Percentiles rank a stretch among this genome's conserved stretches.
phyloP scores from a whole-genome alignment of 2,329 filamentous ascomycete species.

The Paraconiothyrium brasiliense region DNA sequence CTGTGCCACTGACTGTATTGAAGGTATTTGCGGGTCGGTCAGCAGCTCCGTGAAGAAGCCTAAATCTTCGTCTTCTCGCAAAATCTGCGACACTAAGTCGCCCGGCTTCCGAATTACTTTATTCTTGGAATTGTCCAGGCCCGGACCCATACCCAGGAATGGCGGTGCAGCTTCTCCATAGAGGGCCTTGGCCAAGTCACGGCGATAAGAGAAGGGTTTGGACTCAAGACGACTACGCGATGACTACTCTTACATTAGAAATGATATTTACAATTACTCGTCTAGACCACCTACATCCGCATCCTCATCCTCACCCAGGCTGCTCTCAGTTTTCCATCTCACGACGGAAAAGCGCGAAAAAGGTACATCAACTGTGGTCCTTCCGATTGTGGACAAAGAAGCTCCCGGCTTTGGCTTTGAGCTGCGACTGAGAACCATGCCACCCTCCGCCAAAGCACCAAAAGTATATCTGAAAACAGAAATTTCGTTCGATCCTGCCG shows the following conservation, averaged over 20 bases:
- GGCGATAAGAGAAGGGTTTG: constrained; percentile 4
- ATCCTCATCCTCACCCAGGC: not conserved
- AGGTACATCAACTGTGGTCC: constrained; percentile 62
- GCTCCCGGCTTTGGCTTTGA: constrained; percentile 2
- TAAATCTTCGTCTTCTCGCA: not conserved
- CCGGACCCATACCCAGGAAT: constrained; percentile 4
- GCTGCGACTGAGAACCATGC: constrained; percentile 46
- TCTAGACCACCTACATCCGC: constrained; percentile 20
- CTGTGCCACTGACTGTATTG: not conserved
- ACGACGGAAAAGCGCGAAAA: constrained; percentile 48
- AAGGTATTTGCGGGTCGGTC: not conserved
- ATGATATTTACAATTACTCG: not conserved
- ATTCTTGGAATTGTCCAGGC: not conserved
- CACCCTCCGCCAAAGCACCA: constrained; percentile 69
- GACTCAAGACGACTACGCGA: constrained; percentile 10
- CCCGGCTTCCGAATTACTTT: not conserved
- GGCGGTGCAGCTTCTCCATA: not conserved
- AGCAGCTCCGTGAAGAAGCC: not conserved
- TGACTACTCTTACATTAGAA: constrained; percentile 21
- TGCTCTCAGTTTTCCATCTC: not conserved
- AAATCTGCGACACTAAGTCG: no score
- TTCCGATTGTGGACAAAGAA: constrained; percentile 19
- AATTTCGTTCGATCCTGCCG: constrained; percentile 21
- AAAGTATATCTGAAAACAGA: constrained; percentile 58
- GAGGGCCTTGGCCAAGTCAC: constrained; percentile 8